These are phyloP conservation scores for Pythium scleroteichum DNA, from an alignment of 352 stramenopile genomes.

Conservation along the genomic window DNA sequence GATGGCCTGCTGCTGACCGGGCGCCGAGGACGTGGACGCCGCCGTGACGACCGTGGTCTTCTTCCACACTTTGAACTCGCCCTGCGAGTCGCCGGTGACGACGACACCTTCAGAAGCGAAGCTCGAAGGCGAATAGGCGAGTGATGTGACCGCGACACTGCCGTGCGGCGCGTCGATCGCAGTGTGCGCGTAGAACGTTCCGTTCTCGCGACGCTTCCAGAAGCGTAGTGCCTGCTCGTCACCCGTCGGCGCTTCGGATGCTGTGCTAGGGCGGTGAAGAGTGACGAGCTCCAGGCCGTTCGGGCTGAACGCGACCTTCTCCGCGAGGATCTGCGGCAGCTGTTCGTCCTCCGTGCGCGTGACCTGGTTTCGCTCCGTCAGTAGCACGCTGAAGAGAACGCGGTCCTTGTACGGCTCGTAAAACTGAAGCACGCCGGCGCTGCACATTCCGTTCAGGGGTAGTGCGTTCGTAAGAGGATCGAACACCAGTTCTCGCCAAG, in stretches of 20 bases:
- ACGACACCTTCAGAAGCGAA: slow-evolving; percentile 35
- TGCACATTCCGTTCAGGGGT: slow-evolving; percentile 62
- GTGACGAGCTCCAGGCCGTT: slow-evolving; percentile 57
- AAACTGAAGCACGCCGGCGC: slow-evolving; percentile 72
- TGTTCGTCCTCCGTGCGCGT: slow-evolving; percentile 73
- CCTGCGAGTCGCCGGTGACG: slow-evolving; percentile 62
- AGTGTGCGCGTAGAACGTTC: slow-evolving; percentile 80
- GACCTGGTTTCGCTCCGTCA: slow-evolving; percentile 85
- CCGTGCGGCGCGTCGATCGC: slow-evolving; percentile 80
- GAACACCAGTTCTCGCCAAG: slow-evolving; percentile 54
- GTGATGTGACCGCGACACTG: slow-evolving; percentile 43
- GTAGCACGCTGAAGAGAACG: slow-evolving; percentile 62
- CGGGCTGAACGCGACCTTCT: slow-evolving; percentile 56
- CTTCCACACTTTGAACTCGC: slow-evolving; percentile 86
- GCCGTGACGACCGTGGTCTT: slow-evolving; percentile 33
- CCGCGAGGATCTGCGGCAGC: slow-evolving; percentile 50
- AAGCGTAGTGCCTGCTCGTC: slow-evolving; percentile 73
- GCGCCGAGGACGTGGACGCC: slow-evolving; percentile 9
- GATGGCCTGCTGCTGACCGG: slow-evolving; percentile 20
- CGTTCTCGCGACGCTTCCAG: slow-evolving; percentile 74
- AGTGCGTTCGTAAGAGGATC: slow-evolving; percentile 64
- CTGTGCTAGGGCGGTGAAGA: slow-evolving; percentile 43
- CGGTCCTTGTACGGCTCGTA: slow-evolving; percentile 83
- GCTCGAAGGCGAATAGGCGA: slow-evolving; percentile 52
- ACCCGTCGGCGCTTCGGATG: slow-evolving; percentile 20